These are phyloP conservation scores for Aspergillus sp. DNA, from an alignment of 2,329 filamentous ascomycete species.

Conservation along the genomic window DNA sequence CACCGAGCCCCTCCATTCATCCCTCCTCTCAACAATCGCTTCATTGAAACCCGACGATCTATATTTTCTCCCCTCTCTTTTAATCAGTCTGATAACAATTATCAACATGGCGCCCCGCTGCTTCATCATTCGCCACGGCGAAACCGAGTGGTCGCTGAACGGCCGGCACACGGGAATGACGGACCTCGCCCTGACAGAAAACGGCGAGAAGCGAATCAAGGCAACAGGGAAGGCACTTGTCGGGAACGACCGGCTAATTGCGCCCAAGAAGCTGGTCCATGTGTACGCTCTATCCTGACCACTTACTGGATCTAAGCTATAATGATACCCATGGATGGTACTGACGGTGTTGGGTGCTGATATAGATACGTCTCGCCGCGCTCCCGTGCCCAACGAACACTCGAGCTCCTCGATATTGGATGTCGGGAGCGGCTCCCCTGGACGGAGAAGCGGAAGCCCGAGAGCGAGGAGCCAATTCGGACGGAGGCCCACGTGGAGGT, in stretches of 20 bases:
- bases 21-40: not conserved
- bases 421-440: slow-evolving; percentile 71
- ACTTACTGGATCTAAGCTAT: not conserved
- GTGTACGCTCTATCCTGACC: slow-evolving; percentile 58
- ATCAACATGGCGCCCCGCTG: slow-evolving; percentile 62
- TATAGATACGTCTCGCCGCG: slow-evolving; percentile 79
- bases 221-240: slow-evolving; percentile 82
- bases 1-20: not conserved
- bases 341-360: not conserved
- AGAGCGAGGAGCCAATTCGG: slow-evolving; percentile 30
- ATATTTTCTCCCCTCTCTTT: not conserved
- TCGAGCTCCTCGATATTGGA: slow-evolving; percentile 79
- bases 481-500: slow-evolving; percentile 34
- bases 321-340: not conserved
- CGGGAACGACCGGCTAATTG: slow-evolving; percentile 79
- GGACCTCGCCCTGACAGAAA: slow-evolving; percentile 81
- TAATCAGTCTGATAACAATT: too few relatives aligned
- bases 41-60: not conserved
- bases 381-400: slow-evolving; percentile 79
- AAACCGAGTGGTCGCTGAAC: slow-evolving; percentile 92
- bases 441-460: slow-evolving; percentile 42
- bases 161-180: slow-evolving; percentile 80
- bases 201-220: slow-evolving; percentile 73
- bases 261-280: slow-evolving; percentile 76
- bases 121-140: slow-evolving; percentile 85